Percentiles rank a stretch among this genome's conserved stretches.
phyloP scores from a whole-genome alignment of 495 filamentous ascomycete genomes.

The Hypomontagnella monticulosa region DNA sequence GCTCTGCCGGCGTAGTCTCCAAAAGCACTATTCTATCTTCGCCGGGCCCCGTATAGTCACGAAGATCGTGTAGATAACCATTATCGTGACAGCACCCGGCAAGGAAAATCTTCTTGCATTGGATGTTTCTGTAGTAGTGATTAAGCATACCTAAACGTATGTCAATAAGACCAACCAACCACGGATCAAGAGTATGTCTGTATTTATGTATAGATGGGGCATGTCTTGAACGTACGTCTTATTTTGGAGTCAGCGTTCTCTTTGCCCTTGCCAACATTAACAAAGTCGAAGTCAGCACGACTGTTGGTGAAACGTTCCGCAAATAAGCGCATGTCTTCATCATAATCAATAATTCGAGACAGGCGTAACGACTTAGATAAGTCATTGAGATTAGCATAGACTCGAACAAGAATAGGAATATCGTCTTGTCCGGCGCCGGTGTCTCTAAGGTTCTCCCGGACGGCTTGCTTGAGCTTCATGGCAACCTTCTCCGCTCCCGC shows the following conservation, averaged over 20 bases:
- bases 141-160: constrained; percentile 41
- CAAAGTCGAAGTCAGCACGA: constrained; percentile 46
- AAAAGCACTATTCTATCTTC: constrained; percentile 39
- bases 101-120: constrained; percentile 47
- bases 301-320: constrained; percentile 48
- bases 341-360: constrained; percentile 43
- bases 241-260: constrained; percentile 49
- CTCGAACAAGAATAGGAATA: constrained; percentile 46
- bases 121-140: constrained; percentile 46
- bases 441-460: constrained; percentile 41
- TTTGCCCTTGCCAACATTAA: constrained; percentile 50
- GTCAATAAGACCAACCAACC: constrained; percentile 9
- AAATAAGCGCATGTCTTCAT: constrained; percentile 44
- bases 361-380: constrained; percentile 44
- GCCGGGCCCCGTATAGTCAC: constrained; percentile 40
- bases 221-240: constrained; percentile 37
- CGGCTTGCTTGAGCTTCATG: constrained; percentile 44
- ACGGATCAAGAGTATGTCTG: background rate
- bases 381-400: constrained; percentile 49
- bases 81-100: constrained; percentile 47
- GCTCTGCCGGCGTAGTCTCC: constrained; percentile 47
- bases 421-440: constrained; percentile 39
- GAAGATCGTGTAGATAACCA: constrained; percentile 48
- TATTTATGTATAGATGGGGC: background rate
- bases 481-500: constrained; percentile 45